Evolutionary conservation across 352 stramenopile genomes (phyloP).

Genomic region (Chrysophaeum taylorii): DNA sequence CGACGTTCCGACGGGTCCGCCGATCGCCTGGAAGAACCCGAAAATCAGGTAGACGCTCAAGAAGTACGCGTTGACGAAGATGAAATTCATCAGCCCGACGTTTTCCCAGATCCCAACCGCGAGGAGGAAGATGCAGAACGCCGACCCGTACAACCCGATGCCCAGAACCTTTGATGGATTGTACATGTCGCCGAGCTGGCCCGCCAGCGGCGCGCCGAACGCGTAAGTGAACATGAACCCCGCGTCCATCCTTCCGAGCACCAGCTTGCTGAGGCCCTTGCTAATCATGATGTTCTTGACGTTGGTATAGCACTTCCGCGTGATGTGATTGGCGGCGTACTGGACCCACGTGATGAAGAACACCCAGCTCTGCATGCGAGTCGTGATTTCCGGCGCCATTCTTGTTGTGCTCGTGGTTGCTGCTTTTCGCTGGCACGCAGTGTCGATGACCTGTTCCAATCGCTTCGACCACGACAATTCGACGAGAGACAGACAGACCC

Average conservation of each 20-base stretch:
- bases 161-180: slow-evolving; percentile 55
- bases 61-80: slow-evolving; percentile 54
- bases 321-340: slow-evolving; percentile 68
- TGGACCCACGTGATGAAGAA: slow-evolving; percentile 64
- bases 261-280: not conserved
- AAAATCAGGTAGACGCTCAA: slow-evolving; percentile 51
- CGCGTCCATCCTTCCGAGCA: not conserved
- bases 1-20: slow-evolving; percentile 50
- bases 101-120: slow-evolving; percentile 51
- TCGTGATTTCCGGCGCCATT: too few species aligned
- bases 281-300: slow-evolving; percentile 44
- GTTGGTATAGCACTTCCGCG: slow-evolving; percentile 64
- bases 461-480: too few species aligned
- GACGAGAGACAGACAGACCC: too few species aligned
- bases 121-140: slow-evolving; percentile 58
- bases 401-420: too few species aligned
- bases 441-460: too few species aligned
- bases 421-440: too few species aligned
- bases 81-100: slow-evolving; percentile 36
- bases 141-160: slow-evolving; percentile 60
- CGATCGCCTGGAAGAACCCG: slow-evolving; percentile 53
- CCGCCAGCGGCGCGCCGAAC: slow-evolving; percentile 60
- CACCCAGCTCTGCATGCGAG: slow-evolving; percentile 29
- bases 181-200: slow-evolving; percentile 63
- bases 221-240: slow-evolving; percentile 48